These are phyloP conservation scores for Saprolegnia diclina DNA, from an alignment of 352 stramenopile species.

Conservation along the genomic window DNA sequence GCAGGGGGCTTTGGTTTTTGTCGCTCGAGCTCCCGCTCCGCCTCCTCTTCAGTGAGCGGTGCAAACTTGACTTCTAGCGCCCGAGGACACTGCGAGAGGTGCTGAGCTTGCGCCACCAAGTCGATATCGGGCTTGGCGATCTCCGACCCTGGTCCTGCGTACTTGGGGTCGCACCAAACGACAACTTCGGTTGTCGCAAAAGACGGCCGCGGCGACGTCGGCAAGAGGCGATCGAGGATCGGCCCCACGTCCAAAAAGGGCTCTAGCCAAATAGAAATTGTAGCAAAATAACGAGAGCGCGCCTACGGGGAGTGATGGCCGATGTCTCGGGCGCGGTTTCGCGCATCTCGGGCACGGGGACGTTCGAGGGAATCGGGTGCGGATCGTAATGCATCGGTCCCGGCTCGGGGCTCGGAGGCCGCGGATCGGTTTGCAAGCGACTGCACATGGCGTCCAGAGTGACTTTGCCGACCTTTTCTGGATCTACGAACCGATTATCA, in stretches of 20 bases:
- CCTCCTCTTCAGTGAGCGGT: slow-evolving; percentile 1
- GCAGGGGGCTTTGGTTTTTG: slow-evolving; percentile 10
- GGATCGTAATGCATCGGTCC: slow-evolving; percentile 24
- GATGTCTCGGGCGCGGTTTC: background rate
- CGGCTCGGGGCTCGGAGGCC: slow-evolving; percentile 19
- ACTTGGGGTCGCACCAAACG: slow-evolving; percentile 23
- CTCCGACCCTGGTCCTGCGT: slow-evolving; percentile 15
- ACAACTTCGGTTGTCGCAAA: slow-evolving; percentile 3
- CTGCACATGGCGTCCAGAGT: slow-evolving; percentile 15
- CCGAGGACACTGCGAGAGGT: slow-evolving; percentile 2
- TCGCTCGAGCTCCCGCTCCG: background rate
- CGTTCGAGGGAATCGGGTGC: slow-evolving; percentile 5
- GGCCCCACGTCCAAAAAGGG: slow-evolving; percentile 25
- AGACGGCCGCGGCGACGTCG: slow-evolving; percentile 5
- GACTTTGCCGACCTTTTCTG: slow-evolving; percentile 8
- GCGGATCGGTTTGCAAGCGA: slow-evolving; percentile 2
- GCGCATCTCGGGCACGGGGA: background rate
- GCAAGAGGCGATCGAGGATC: slow-evolving; percentile 1
- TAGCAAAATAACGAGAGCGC: background rate
- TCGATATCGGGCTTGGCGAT: slow-evolving; percentile 17
- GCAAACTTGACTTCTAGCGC: slow-evolving; percentile 2
- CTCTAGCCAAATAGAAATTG: background rate
- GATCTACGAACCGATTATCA: slow-evolving; percentile 10
- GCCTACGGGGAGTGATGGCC: background rate
- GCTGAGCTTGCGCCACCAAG: background rate